Evolutionary conservation across 306 rosid genomes (phyloP).

Genomic region (Elaeagnus macrophylla): DNA sequence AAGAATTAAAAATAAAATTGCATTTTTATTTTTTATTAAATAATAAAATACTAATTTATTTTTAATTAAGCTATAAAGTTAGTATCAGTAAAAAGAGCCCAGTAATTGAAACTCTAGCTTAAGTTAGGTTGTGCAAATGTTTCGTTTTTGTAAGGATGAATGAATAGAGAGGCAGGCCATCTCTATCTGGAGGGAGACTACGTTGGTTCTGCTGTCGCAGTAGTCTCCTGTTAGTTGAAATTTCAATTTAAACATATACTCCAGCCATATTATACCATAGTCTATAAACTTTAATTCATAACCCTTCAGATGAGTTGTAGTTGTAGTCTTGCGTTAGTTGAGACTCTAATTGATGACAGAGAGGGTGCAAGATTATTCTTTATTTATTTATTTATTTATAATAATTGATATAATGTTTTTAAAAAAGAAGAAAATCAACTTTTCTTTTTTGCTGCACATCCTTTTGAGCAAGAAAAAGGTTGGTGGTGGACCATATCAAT

Average conservation of each 20-base stretch:
- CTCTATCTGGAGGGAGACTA: background rate
- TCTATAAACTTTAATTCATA: background rate
- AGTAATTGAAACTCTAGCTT: too few species aligned
- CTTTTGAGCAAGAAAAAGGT: conserved; percentile 28
- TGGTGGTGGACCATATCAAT: conserved; percentile 69
- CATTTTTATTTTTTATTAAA: too few species aligned
- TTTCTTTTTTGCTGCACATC: background rate
- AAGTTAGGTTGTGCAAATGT: too few species aligned
- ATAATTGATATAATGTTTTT: background rate
- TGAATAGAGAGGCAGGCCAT: too few species aligned
- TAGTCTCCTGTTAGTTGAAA: conserved; percentile 32
- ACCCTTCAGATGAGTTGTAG: conserved; percentile 24
- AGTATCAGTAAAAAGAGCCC: too few species aligned
- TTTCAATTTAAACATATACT: conserved; percentile 7
- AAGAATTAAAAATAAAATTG: too few species aligned
- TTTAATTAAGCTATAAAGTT: too few species aligned
- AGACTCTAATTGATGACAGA: conserved; percentile 28
- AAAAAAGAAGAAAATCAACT: conserved; percentile 2
- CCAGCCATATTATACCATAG: background rate
- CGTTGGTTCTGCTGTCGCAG: conserved; percentile 55
- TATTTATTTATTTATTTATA: background rate
- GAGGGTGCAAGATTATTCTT: background rate
- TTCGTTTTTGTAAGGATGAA: too few species aligned
- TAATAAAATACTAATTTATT: too few species aligned
- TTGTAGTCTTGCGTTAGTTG: conserved; percentile 25